These are phyloP conservation scores for Lenzites betulinus DNA, from an alignment of 768 basidiomycete genomes.

Conservation along the genomic window DNA sequence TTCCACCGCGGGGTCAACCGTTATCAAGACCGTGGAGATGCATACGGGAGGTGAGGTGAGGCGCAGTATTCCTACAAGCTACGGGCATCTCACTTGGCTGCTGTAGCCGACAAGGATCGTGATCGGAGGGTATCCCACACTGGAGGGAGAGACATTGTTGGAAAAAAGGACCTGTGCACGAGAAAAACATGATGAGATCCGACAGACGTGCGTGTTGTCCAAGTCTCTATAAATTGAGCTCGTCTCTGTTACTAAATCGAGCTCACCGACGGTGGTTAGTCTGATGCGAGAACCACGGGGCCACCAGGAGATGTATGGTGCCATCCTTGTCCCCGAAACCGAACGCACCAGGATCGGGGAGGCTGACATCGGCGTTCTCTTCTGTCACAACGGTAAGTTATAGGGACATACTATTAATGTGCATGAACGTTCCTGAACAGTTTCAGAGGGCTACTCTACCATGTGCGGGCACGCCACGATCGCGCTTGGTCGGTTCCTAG, in stretches of 20 bases:
- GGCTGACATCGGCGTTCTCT: constrained; percentile 45
- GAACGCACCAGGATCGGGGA: constrained; percentile 35
- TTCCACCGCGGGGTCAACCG: neutral
- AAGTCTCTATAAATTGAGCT: too few species aligned
- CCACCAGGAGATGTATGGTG: constrained; percentile 45
- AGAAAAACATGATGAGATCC: constrained; percentile 32
- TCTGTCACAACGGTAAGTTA: constrained; percentile 43
- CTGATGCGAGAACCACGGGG: constrained; percentile 44
- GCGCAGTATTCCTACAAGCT: too few species aligned
- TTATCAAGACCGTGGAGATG: constrained; percentile 40
- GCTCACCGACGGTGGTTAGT: constrained; percentile 20
- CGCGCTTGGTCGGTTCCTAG: constrained; percentile 42
- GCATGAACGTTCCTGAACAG: too few species aligned
- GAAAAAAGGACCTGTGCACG: constrained; percentile 38
- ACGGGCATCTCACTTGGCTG: neutral
- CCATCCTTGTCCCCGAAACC: constrained; percentile 39
- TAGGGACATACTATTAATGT: too few species aligned
- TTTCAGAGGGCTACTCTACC: constrained; percentile 43
- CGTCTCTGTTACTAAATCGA: neutral
- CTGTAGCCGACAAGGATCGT: constrained; percentile 43
- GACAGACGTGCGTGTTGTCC: constrained; percentile 12
- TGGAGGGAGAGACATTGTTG: constrained; percentile 37
- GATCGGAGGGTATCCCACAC: constrained; percentile 36
- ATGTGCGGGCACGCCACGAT: constrained; percentile 47
- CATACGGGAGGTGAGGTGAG: constrained; percentile 42